Percentiles rank a stretch among this genome's conserved stretches.
Conservation (phyloP, 2,329 filamentous ascomycete species). For the Pseudogymnoascus sp. region DNA sequence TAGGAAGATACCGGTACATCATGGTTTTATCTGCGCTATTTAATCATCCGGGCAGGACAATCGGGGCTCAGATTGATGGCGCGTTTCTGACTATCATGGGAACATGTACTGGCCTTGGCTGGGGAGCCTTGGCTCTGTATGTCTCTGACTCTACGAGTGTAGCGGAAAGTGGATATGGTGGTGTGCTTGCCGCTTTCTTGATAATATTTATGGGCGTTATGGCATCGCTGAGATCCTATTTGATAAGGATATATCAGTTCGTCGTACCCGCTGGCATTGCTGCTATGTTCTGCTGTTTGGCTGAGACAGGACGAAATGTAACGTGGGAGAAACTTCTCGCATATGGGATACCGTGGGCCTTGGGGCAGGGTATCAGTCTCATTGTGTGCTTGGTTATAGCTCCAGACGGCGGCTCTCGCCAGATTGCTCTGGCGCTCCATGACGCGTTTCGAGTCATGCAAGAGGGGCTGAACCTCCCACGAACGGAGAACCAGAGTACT, state of each 20-base stretch:
- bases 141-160: slow-evolving; percentile 45
- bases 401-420: slow-evolving; percentile 51
- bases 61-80: slow-evolving; percentile 54
- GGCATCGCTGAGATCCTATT: slow-evolving; percentile 49
- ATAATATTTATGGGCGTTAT: slow-evolving; percentile 46
- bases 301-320: slow-evolving; percentile 41
- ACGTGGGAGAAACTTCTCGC: slow-evolving; percentile 45
- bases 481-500: slow-evolving; percentile 30
- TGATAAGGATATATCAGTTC: slow-evolving; percentile 50
- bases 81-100: slow-evolving; percentile 47
- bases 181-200: slow-evolving; percentile 50
- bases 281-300: slow-evolving; percentile 47
- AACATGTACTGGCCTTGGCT: slow-evolving; percentile 47
- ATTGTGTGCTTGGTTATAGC: slow-evolving; percentile 43
- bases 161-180: slow-evolving; percentile 46
- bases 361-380: slow-evolving; percentile 50
- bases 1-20: slow-evolving; percentile 50
- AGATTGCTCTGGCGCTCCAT: slow-evolving; percentile 44
- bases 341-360: slow-evolving; percentile 50
- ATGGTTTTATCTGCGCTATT: slow-evolving; percentile 51
- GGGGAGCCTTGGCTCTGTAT: slow-evolving; percentile 49
- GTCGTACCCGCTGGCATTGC: slow-evolving; percentile 51
- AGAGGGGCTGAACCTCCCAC: slow-evolving; percentile 36
- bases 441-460: slow-evolving; percentile 42
- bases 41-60: slow-evolving; percentile 50